phyloP scores from a whole-genome alignment of 208 protist genomes.

The Acanthamoeba rhysodes region DNA sequence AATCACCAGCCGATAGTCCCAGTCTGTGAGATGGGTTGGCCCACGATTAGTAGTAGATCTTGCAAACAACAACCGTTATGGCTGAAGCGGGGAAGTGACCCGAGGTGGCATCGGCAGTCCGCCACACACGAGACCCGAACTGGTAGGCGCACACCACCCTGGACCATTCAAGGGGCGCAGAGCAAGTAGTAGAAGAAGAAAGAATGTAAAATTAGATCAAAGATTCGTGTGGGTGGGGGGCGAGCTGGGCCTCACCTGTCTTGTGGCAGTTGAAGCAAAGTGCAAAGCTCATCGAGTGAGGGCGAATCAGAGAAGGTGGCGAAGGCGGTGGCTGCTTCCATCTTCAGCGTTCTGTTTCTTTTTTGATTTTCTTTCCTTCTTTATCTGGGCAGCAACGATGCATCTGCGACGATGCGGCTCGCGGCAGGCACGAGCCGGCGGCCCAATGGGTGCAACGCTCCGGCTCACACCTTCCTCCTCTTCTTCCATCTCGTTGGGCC shows the following conservation, averaged over 20 bases:
- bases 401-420: background rate
- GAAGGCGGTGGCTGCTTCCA: no score
- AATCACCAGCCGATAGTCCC: background rate
- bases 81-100: background rate
- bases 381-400: background rate
- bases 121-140: conserved; percentile 13
- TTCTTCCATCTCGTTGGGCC: background rate
- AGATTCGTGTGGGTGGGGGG: no score
- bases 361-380: background rate
- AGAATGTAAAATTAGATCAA: no score
- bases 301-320: no score
- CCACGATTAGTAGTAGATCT: no score
- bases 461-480: background rate
- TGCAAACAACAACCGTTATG: no score
- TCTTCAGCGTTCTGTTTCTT: background rate
- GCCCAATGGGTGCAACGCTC: background rate
- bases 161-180: no score
- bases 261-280: no score
- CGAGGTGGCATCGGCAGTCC: background rate
- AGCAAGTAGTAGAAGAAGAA: no score
- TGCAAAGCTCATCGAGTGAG: no score
- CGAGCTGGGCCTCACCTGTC: no score
- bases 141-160: background rate
- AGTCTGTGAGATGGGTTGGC: background rate
- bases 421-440: background rate